Evolutionary conservation across 2,329 filamentous ascomycete genomes (phyloP).

Genomic region (Ploettnerulaceae sp.): DNA sequence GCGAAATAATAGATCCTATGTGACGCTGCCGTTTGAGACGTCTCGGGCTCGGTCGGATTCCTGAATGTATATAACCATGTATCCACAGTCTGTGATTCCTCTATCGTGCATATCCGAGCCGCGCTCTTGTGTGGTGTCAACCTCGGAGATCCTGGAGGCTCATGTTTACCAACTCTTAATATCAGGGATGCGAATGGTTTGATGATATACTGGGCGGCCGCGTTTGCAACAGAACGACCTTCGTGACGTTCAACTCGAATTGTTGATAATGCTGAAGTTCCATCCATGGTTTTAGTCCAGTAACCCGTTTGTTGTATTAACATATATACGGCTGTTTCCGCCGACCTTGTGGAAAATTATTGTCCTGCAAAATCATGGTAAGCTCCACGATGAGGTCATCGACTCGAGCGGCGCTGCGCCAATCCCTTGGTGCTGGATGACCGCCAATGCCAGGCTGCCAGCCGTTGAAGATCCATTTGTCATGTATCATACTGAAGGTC

Average conservation of each 20-base stretch:
- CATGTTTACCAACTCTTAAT: slow-evolving; percentile 5
- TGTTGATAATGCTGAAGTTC: no score
- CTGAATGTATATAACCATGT: slow-evolving; percentile 17
- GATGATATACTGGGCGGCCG: slow-evolving; percentile 11
- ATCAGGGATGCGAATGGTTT: slow-evolving; percentile 13
- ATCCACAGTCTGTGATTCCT: slow-evolving; percentile 10
- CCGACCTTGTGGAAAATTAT: no score
- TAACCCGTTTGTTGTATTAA: no score
- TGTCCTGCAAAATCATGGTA: no score
- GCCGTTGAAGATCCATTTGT: no score
- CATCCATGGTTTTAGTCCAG: no score
- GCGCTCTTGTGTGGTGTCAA: slow-evolving; percentile 14
- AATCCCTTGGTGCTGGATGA: no score
- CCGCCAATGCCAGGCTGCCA: no score
- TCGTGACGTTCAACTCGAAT: slow-evolving; percentile 12
- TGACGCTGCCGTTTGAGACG: not conserved
- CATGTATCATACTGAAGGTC: no score
- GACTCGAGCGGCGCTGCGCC: no score
- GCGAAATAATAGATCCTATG: slow-evolving; percentile 31
- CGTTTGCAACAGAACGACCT: slow-evolving; percentile 6
- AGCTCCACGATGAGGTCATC: no score
- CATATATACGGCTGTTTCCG: no score
- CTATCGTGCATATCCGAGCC: slow-evolving; percentile 6
- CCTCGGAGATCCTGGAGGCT: slow-evolving; percentile 13
- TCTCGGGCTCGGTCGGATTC: not conserved